Evolutionary conservation across 495 filamentous ascomycete genomes (phyloP).

Genomic region (Bryoglossum gracile): DNA sequence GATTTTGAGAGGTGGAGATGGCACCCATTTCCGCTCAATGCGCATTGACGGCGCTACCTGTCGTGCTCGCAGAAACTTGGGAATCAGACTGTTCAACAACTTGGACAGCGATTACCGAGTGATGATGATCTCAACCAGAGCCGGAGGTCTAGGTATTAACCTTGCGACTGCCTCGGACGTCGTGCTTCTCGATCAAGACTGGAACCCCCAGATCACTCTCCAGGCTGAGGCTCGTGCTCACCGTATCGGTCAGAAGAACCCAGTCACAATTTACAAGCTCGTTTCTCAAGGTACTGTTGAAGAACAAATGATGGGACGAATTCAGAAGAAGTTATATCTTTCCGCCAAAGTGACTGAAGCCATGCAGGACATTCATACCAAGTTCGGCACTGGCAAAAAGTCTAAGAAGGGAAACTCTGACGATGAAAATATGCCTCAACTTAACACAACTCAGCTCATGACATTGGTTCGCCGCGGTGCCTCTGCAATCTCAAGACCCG

Average conservation of each 20-base stretch:
- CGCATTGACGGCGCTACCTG: slow-evolving; percentile 52
- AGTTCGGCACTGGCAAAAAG: slow-evolving; percentile 28
- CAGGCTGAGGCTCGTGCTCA: slow-evolving; percentile 97
- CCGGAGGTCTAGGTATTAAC: slow-evolving; percentile 60
- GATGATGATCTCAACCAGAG: slow-evolving; percentile 58
- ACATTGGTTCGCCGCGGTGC: slow-evolving; percentile 50
- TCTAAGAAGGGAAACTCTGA: slow-evolving; percentile 13
- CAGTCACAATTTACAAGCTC: slow-evolving; percentile 78
- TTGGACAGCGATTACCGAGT: slow-evolving; percentile 39
- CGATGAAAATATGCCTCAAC: slow-evolving; percentile 40
- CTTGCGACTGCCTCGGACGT: slow-evolving; percentile 52
- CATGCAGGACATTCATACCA: slow-evolving; percentile 46
- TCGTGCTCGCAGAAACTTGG: slow-evolving; percentile 48
- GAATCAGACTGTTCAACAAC: slow-evolving; percentile 52
- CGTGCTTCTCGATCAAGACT: slow-evolving; percentile 59
- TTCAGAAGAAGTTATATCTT: slow-evolving; percentile 61
- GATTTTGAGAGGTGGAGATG: slow-evolving; percentile 38
- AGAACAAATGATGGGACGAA: slow-evolving; percentile 71
- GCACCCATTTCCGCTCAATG: slow-evolving; percentile 39
- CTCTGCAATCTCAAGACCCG: slow-evolving; percentile 44
- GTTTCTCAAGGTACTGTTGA: slow-evolving; percentile 83
- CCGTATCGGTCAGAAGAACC: slow-evolving; percentile 82
- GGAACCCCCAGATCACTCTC: slow-evolving; percentile 64
- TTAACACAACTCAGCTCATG: slow-evolving; percentile 47
- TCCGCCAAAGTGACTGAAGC: slow-evolving; percentile 55